phyloP scores from a whole-genome alignment of 1,139 yeast genomes.

The Meyerozyma athensensis region DNA sequence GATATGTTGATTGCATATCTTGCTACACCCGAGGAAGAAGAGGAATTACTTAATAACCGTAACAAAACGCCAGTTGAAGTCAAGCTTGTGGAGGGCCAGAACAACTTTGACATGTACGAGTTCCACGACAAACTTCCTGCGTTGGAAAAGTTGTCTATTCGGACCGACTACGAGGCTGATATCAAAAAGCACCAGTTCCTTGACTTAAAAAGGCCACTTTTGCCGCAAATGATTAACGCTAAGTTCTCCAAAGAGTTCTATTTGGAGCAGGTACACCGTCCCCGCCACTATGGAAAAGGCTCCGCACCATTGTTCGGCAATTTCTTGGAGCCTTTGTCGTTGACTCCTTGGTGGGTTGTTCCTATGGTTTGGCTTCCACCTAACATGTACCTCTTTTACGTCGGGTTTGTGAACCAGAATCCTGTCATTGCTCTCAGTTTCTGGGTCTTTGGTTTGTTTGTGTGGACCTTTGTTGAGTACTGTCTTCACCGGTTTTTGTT shows the following conservation, averaged over 20 bases:
- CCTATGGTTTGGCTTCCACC: slow-evolving; percentile 89
- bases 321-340: slow-evolving; percentile 44
- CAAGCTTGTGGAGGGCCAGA: slow-evolving; percentile 20
- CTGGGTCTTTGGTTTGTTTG: slow-evolving; percentile 63
- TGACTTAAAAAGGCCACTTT: slow-evolving; percentile 76
- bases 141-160: slow-evolving; percentile 65
- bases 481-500: slow-evolving; percentile 83
- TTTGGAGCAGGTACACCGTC: slow-evolving; percentile 93
- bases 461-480: slow-evolving; percentile 93
- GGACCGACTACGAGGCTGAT: slow-evolving; percentile 74
- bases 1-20: slow-evolving; percentile 47
- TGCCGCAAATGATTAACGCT: slow-evolving; percentile 71
- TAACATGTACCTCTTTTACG: slow-evolving; percentile 47
- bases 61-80: slow-evolving; percentile 43
- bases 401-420: slow-evolving; percentile 36
- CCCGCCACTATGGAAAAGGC: slow-evolving; percentile 79
- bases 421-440: slow-evolving; percentile 36
- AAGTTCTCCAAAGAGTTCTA: slow-evolving; percentile 82
- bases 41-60: slow-evolving; percentile 37
- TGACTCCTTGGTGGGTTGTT: slow-evolving; percentile 61
- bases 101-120: slow-evolving; percentile 27
- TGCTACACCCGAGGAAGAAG: slow-evolving; percentile 43
- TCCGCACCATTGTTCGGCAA: slow-evolving; percentile 72
- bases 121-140: slow-evolving; percentile 66
- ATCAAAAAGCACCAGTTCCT: slow-evolving; percentile 74